A percentile compares a stretch with the other conserved stretches of the same genome.
These are phyloP conservation scores for Oryza coarctata DNA, from an alignment of 176 grass and related monocot genomes.

Conservation along the genomic window DNA sequence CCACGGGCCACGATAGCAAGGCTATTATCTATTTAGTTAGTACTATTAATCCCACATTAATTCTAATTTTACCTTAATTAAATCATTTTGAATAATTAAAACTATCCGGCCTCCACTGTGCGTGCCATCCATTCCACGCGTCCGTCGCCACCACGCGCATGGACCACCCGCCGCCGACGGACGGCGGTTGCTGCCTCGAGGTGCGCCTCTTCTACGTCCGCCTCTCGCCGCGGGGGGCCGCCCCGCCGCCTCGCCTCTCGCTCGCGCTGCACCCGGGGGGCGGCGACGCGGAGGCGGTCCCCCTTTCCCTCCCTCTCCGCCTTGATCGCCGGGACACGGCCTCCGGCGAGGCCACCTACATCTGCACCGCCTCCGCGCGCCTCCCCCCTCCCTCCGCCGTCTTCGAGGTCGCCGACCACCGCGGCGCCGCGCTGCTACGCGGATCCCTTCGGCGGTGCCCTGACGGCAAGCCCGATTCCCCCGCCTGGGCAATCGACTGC, in stretches of 20 bases:
- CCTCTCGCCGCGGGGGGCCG: conserved; percentile 40
- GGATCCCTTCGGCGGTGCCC: conserved; percentile 47
- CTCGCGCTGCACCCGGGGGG: conserved; percentile 48
- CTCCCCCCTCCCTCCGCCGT: conserved; percentile 48
- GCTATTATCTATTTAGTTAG: no score
- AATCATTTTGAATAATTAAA: not conserved
- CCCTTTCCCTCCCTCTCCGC: conserved; percentile 49
- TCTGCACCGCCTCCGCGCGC: conserved; percentile 51
- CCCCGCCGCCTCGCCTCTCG: conserved; percentile 31
- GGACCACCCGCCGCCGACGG: conserved; percentile 22
- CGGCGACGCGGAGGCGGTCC: not conserved
- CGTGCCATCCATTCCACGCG: not conserved
- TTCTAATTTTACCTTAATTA: not conserved
- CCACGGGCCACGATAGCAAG: no score
- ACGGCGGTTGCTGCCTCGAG: conserved; percentile 48
- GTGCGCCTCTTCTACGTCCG: conserved; percentile 91
- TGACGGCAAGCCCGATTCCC: conserved; percentile 26
- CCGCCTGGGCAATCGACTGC: conserved; percentile 76
- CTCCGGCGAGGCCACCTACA: conserved; percentile 72
- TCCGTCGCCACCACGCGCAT: conserved; percentile 21
- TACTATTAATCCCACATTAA: no score
- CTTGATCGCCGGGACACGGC: conserved; percentile 60
- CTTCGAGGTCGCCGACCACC: conserved; percentile 76
- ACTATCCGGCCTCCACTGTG: not conserved
- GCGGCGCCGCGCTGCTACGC: conserved; percentile 55